Conservation (phyloP, 208 protist species). For the Acanthamoeba rhysodes region DNA sequence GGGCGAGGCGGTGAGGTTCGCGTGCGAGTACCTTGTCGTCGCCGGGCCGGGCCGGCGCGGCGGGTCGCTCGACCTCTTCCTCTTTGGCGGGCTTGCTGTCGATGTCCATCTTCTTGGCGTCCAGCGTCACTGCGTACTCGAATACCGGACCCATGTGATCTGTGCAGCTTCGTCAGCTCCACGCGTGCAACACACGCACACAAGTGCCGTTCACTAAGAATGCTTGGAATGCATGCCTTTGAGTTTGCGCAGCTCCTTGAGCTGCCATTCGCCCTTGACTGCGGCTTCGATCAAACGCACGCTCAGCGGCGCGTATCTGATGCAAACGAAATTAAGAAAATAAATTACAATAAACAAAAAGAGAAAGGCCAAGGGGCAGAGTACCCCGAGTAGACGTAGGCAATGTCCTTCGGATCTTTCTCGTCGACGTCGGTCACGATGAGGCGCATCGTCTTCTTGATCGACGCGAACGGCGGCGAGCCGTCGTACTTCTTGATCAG, state of each 20-base stretch:
- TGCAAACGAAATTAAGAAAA: neutral
- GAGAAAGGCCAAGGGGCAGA: too few relatives aligned
- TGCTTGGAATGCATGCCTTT: neutral
- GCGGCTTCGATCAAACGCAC: conserved; percentile 82
- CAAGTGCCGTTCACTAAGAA: neutral
- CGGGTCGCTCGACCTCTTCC: neutral
- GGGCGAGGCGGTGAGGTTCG: neutral
- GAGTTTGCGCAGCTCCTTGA: conserved; percentile 54
- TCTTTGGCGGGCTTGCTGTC: neutral
- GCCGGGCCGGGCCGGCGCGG: neutral
- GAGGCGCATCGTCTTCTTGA: conserved; percentile 23
- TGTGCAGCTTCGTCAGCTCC: neutral
- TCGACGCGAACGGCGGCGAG: neutral
- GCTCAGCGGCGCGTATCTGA: conserved; percentile 84
- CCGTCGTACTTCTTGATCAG: conserved; percentile 73
- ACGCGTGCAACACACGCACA: neutral
- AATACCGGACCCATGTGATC: conserved; percentile 23
- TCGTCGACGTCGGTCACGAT: conserved; percentile 83
- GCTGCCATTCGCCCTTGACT: neutral
- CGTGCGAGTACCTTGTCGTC: neutral
- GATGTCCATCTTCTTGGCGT: conserved; percentile 33
- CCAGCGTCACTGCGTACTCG: conserved; percentile 21
- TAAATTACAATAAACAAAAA: neutral
- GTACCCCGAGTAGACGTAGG: conserved; percentile 84
- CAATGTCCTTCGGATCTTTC: conserved; percentile 80